Evolutionary conservation across 805 yeast genomes (phyloP).

Genomic region (Lipomyces lipofer): DNA sequence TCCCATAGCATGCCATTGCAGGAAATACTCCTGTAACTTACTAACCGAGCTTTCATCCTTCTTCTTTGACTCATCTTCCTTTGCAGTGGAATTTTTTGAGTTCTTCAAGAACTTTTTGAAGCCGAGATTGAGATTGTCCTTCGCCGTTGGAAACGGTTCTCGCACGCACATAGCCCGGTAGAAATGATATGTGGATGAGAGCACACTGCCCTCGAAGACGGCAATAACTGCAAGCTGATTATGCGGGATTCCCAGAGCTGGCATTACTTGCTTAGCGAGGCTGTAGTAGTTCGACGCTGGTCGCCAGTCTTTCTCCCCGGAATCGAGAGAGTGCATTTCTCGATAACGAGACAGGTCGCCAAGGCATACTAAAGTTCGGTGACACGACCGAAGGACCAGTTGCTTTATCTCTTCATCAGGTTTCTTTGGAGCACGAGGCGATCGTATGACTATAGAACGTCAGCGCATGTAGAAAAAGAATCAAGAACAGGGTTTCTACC

Average conservation of each 20-base stretch:
- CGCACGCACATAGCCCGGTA: constrained; percentile 28
- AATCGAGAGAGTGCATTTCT: constrained; percentile 18
- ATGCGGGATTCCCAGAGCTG: constrained; percentile 26
- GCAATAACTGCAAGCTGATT: constrained; percentile 33
- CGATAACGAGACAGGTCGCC: constrained; percentile 34
- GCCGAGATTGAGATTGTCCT: constrained; percentile 25
- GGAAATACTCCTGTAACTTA: constrained; percentile 11
- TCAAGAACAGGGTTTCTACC: background rate
- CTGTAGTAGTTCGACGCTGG: constrained; percentile 27
- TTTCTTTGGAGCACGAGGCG: background rate
- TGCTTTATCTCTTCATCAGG: background rate
- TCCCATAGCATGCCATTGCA: constrained; percentile 21
- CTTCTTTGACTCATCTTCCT: constrained; percentile 3
- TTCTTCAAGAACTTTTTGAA: constrained; percentile 21
- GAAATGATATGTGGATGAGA: constrained; percentile 29
- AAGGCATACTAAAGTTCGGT: constrained; percentile 24
- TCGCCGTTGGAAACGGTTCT: constrained; percentile 27
- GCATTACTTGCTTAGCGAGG: constrained; percentile 29
- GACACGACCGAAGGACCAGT: constrained; percentile 21
- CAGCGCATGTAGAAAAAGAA: background rate
- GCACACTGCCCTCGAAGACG: constrained; percentile 16
- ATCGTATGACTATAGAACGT: background rate
- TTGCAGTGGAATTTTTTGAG: background rate
- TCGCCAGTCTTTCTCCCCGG: constrained; percentile 22
- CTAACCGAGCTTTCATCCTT: constrained; percentile 9